A percentile compares a stretch with the other conserved stretches of the same genome.
Evolutionary conservation across 768 basidiomycete genomes (phyloP).

Genomic region (Mycena galopus): DNA sequence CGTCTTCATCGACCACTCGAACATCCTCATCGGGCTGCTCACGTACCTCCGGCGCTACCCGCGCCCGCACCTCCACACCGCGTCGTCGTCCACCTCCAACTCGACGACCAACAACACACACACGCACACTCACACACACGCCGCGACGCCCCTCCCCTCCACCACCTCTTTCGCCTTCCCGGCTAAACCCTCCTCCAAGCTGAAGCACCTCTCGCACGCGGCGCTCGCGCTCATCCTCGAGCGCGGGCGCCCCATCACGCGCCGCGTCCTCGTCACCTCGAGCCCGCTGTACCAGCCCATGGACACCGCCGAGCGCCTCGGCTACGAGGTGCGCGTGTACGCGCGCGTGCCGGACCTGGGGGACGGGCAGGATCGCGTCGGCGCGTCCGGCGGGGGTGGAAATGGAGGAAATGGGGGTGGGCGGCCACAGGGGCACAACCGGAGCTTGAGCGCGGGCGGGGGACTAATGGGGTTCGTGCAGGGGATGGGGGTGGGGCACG

Average conservation of each 20-base stretch:
- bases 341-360: slow-evolving; percentile 79
- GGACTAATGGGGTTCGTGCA: slow-evolving; percentile 29
- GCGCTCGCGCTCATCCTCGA: slow-evolving; percentile 85
- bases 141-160: slow-evolving; percentile 21
- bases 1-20: slow-evolving; percentile 72
- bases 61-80: slow-evolving; percentile 37
- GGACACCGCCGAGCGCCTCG: slow-evolving; percentile 76
- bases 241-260: slow-evolving; percentile 80
- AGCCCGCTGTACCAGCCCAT: slow-evolving; percentile 89
- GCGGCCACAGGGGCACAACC: slow-evolving; percentile 30
- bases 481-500: no score
- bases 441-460: slow-evolving; percentile 43
- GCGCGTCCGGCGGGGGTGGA: slow-evolving; percentile 37
- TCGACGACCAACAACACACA: not conserved
- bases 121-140: slow-evolving; percentile 14
- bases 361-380: slow-evolving; percentile 69
- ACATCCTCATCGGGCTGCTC: slow-evolving; percentile 89
- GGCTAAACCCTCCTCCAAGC: slow-evolving; percentile 49
- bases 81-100: slow-evolving; percentile 19
- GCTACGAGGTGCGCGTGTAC: slow-evolving; percentile 80
- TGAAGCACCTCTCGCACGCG: slow-evolving; percentile 79
- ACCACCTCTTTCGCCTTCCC: slow-evolving; percentile 37
- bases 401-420: not conserved
- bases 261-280: slow-evolving; percentile 83
- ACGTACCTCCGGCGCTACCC: slow-evolving; percentile 72